Evolutionary conservation across 2,329 filamentous ascomycete species (phyloP), one percentile per base, ranked within the genome.

Genomic region (Reticulascus tulasneorum): DNA sequence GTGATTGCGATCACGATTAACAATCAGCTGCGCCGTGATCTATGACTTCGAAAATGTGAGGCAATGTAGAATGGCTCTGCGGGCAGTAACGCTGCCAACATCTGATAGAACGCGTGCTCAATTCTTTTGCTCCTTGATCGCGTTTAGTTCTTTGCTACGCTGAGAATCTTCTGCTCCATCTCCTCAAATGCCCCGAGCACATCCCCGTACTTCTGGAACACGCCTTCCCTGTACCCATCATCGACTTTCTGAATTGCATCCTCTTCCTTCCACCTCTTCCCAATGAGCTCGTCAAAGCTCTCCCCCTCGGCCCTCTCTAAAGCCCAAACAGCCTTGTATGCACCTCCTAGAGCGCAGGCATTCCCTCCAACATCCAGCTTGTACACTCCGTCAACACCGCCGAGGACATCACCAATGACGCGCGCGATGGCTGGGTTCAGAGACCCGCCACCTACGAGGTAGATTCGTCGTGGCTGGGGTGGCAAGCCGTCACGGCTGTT

Each of bases 291-390:
- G 56, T 97, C 93, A 64, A 97, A 97, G 5, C 75, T 86, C 73
- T 94, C 82, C 13, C 69, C 72, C 3, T 65, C 58, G 17, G 62
- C 60, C 30, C 86, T 69, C 68, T 93, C 88, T 37, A 88, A 70
- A 1, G 85, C 89, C 93, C 93, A 98, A 0, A 94, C 82, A 11
- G 93, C 91, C 66, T 97, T 97, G 65, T 97, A 96, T 18, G 91
- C 91, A 7, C 88, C 88, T 11, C 93, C 93, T 11, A 97, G 66
- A 9, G 91, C 93, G 63, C 93, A 98, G 4, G 93, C 91, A 64
- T 94, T 96, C 18, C 90, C 89, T 18, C 93, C 91, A 6, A 97
- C 88, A 55, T 97, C 90, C 11, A 98, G 78, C 62, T 84, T 86
- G 66, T 88, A 98, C 18, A 97, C 86, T 17, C 93, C 93, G 45